Evolutionary conservation across 2,329 filamentous ascomycete species (phyloP).

Genomic region (Helicocarpus griseus): DNA sequence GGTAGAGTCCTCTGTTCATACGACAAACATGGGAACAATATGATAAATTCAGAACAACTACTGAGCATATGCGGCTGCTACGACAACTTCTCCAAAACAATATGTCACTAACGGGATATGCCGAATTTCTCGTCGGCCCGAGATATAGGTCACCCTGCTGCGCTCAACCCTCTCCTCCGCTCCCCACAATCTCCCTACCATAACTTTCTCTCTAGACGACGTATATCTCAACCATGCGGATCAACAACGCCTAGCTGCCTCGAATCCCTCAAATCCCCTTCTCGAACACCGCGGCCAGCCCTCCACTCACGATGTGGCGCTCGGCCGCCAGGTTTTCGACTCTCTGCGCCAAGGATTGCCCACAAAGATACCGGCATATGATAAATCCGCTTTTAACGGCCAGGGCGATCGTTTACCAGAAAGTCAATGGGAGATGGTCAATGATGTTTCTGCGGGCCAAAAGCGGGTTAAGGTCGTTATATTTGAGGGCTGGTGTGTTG

Average conservation of each 20-base stretch:
- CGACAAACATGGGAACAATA: neutral
- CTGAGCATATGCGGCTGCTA: no score
- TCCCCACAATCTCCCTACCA: constrained; percentile 51
- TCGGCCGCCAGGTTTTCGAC: constrained; percentile 55
- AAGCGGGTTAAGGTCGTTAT: constrained; percentile 54
- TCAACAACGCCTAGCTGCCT: constrained; percentile 54
- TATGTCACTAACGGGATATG: neutral
- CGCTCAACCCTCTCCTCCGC: constrained; percentile 49
- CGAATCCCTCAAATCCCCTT: constrained; percentile 61
- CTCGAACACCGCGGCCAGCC: constrained; percentile 77
- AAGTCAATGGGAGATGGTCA: constrained; percentile 50
- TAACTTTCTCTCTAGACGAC: constrained; percentile 78
- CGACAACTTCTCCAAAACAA: no score
- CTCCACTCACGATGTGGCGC: constrained; percentile 66
- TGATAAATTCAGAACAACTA: no score
- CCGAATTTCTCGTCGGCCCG: neutral
- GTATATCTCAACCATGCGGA: constrained; percentile 69
- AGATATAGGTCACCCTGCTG: constrained; percentile 49
- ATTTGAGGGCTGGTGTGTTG: constrained; percentile 86
- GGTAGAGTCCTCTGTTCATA: constrained; percentile 13
- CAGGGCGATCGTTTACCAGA: constrained; percentile 63
- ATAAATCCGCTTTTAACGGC: constrained; percentile 69
- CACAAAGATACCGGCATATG: constrained; percentile 63
- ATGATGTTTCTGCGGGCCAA: constrained; percentile 21
- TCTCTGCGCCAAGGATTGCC: constrained; percentile 43